These are phyloP conservation scores for Trichoderma koningiopsis DNA, from an alignment of 2,329 filamentous ascomycete species.

Conservation along the genomic window DNA sequence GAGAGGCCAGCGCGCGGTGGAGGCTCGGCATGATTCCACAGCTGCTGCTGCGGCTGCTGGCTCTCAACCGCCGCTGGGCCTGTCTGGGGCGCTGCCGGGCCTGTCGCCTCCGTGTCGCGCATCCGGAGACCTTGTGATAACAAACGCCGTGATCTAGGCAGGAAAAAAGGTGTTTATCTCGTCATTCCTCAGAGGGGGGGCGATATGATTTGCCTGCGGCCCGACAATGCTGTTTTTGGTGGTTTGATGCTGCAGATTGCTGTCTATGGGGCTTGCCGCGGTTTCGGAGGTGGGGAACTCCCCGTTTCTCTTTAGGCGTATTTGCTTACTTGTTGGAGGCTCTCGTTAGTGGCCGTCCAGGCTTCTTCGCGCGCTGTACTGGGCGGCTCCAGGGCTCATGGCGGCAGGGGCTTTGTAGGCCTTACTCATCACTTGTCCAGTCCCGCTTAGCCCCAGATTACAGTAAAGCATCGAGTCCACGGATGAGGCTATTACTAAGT, in stretches of 20 bases:
- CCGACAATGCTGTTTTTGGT: not conserved
- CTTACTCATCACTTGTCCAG: not conserved
- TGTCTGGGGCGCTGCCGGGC: not conserved
- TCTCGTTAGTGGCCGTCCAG: not conserved
- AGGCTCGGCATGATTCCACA: slow-evolving; percentile 35
- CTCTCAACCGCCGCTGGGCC: not conserved
- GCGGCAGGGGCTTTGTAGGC: not conserved
- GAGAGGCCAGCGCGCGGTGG: slow-evolving; percentile 18
- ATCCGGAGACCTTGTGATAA: not conserved
- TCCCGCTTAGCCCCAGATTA: not conserved
- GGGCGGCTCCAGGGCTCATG: not conserved
- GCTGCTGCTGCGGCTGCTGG: slow-evolving; percentile 25
- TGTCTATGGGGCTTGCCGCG: not conserved
- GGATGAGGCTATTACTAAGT: not conserved
- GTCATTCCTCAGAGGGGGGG: slow-evolving; percentile 7
- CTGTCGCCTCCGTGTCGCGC: slow-evolving; percentile 7
- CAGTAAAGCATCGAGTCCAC: not conserved
- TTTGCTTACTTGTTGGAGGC: not conserved
- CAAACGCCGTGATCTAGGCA: not conserved
- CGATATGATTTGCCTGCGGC: not conserved
- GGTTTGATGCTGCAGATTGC: not conserved
- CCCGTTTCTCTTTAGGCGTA: not conserved
- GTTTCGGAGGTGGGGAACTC: slow-evolving; percentile 8
- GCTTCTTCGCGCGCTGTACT: not conserved
- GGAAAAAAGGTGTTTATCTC: not conserved